These are phyloP conservation scores for Elongisporangium senticosum DNA, from an alignment of 352 stramenopile species.

Conservation along the genomic window DNA sequence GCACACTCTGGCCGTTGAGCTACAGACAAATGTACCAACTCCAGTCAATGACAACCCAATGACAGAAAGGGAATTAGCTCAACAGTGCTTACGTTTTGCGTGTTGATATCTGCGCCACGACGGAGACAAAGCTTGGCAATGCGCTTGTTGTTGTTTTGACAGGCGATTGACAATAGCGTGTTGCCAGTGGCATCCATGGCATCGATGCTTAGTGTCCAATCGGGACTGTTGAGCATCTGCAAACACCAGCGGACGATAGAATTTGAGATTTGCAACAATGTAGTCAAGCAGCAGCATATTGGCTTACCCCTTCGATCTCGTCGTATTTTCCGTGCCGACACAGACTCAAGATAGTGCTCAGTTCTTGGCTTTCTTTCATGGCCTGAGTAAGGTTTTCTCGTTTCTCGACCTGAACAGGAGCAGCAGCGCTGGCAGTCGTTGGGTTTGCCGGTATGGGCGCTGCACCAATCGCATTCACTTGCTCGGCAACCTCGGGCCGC, in stretches of 20 bases:
- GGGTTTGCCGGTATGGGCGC: slow-evolving; percentile 2
- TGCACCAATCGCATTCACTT: slow-evolving; percentile 10
- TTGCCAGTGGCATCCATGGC: slow-evolving; percentile 90
- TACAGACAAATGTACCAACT: slow-evolving; percentile 8
- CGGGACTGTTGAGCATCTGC: slow-evolving; percentile 85
- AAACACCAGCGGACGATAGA: not conserved
- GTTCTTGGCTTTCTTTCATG: slow-evolving; percentile 82
- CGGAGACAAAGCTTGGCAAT: slow-evolving; percentile 93
- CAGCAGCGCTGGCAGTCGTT: slow-evolving; percentile 1
- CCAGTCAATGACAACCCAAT: slow-evolving; percentile 3
- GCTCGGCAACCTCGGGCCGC: slow-evolving; percentile 39
- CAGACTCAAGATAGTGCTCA: slow-evolving; percentile 87
- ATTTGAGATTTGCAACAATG: not conserved
- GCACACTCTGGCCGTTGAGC: slow-evolving; percentile 88
- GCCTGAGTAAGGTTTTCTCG: slow-evolving; percentile 74
- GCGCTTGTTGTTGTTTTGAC: slow-evolving; percentile 95
- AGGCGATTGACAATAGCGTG: slow-evolving; percentile 90
- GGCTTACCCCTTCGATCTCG: slow-evolving; percentile 69
- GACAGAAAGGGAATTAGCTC: not conserved
- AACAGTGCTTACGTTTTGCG: slow-evolving; percentile 70
- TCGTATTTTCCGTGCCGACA: slow-evolving; percentile 89
- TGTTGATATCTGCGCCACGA: slow-evolving; percentile 91
- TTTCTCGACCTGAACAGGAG: slow-evolving; percentile 28
- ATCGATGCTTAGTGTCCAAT: slow-evolving; percentile 89
- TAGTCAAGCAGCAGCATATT: not conserved